These are phyloP conservation scores for Sarcodon aspratus DNA, from an alignment of 768 basidiomycete species.

Conservation along the genomic window DNA sequence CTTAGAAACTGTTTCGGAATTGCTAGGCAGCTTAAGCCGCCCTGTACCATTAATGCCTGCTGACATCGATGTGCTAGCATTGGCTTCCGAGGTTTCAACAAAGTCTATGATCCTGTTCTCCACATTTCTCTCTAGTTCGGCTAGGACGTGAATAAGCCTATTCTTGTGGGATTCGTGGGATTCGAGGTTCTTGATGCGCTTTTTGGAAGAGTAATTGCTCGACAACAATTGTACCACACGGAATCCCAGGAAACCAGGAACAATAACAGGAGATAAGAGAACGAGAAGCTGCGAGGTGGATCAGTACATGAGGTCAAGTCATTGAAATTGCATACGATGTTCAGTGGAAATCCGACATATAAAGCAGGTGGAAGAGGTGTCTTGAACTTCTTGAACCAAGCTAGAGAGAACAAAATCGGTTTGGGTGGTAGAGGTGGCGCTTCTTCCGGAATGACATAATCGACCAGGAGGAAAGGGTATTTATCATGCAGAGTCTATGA, in stretches of 20 bases:
- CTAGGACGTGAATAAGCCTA: neutral
- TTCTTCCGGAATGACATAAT: neutral
- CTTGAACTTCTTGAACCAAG: conserved; percentile 32
- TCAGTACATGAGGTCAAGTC: neutral
- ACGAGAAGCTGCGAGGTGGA: neutral
- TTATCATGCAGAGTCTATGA: neutral
- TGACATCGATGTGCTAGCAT: neutral
- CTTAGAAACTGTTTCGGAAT: too few species aligned
- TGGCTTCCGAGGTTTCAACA: neutral
- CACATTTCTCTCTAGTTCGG: neutral
- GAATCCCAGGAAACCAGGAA: neutral
- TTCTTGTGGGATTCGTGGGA: neutral
- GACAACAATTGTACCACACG: neutral
- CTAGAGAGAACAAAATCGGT: conserved; percentile 13
- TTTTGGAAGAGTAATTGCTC: neutral
- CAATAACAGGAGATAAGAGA: neutral
- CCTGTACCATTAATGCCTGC: neutral
- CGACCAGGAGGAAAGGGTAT: neutral
- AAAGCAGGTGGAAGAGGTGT: conserved; percentile 41
- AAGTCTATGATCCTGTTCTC: neutral
- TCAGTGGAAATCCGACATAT: neutral
- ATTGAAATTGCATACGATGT: neutral
- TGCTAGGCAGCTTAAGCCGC: neutral
- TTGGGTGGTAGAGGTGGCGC: neutral
- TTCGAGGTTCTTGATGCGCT: neutral